phyloP scores from a whole-genome alignment of 1,284 basidiomycete species.

The Trametes versicolor region DNA sequence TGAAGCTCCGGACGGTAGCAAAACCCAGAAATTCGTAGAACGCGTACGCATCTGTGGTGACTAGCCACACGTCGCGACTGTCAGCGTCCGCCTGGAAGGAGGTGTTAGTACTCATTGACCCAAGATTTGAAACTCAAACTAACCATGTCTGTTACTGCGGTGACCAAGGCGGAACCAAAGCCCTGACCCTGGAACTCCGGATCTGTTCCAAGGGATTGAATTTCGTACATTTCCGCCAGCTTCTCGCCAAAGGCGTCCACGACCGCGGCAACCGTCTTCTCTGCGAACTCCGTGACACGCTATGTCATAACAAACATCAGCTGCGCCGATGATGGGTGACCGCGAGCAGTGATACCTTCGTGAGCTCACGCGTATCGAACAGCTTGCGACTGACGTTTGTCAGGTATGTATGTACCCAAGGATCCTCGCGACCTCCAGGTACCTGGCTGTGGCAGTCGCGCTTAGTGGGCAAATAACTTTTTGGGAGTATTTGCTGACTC shows the following conservation, averaged over 20 bases:
- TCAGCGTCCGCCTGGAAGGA: conserved; percentile 22
- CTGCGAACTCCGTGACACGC: conserved; percentile 12
- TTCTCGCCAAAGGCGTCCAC: conserved; percentile 26
- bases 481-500: background rate
- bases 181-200: conserved; percentile 27
- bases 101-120: background rate
- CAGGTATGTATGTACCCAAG: background rate
- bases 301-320: background rate
- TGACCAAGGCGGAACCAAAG: conserved; percentile 25
- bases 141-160: conserved; percentile 20
- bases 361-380: conserved; percentile 6
- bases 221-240: conserved; percentile 23
- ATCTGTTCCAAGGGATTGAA: conserved; percentile 20
- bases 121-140: background rate
- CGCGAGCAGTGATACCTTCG: background rate
- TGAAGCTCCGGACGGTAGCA: background rate
- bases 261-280: conserved; percentile 5
- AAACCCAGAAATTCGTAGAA: conserved; percentile 30
- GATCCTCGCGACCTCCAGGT: conserved; percentile 1
- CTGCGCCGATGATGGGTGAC: too few relatives aligned
- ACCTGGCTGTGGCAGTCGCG: background rate
- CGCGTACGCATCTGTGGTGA: conserved; percentile 18
- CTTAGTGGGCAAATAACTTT: background rate
- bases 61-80: conserved; percentile 28
- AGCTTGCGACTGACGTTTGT: background rate